A percentile compares a stretch with the other conserved stretches of the same genome.
Evolutionary conservation across 202 grass and related monocot species (phyloP).

Genomic region (Brachypodium distachyon): DNA sequence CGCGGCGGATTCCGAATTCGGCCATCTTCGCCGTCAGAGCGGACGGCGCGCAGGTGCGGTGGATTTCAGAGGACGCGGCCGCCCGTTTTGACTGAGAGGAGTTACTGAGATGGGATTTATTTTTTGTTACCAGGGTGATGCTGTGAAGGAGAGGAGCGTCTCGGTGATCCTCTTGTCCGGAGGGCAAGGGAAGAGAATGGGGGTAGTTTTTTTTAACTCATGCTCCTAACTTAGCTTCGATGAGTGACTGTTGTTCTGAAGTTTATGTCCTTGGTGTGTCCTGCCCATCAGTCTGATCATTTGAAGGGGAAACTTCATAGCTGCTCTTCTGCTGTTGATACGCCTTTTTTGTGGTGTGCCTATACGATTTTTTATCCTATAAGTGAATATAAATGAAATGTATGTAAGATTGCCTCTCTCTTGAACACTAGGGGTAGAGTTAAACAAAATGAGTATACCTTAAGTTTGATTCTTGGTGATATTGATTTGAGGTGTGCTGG

Average conservation of each 20-base stretch:
- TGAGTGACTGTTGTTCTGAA: not conserved
- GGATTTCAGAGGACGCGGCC: not conserved
- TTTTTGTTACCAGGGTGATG: constrained; percentile 31
- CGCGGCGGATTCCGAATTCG: not conserved
- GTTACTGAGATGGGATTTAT: not conserved
- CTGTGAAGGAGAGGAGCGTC: constrained; percentile 78
- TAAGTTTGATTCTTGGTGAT: not conserved
- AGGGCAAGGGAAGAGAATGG: constrained; percentile 87
- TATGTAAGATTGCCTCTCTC: not conserved
- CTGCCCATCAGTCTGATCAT: not conserved
- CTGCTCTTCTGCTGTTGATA: not conserved
- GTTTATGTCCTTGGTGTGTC: too few species aligned
- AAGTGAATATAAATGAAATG: not conserved
- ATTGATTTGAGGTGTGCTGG: not conserved
- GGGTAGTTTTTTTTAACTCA: constrained; percentile 32
- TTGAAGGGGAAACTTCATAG: not conserved
- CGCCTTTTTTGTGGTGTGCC: not conserved
- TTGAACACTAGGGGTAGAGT: not conserved
- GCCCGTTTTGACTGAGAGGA: not conserved
- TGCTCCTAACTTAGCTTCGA: not conserved
- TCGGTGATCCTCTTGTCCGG: constrained; percentile 90
- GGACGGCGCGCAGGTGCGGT: constrained; percentile 28
- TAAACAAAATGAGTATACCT: not conserved
- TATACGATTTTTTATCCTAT: not conserved
- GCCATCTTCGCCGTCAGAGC: constrained; percentile 8